Conservation (phyloP, 2,329 filamentous ascomycete genomes). For the Amylocarpus encephaloides region DNA sequence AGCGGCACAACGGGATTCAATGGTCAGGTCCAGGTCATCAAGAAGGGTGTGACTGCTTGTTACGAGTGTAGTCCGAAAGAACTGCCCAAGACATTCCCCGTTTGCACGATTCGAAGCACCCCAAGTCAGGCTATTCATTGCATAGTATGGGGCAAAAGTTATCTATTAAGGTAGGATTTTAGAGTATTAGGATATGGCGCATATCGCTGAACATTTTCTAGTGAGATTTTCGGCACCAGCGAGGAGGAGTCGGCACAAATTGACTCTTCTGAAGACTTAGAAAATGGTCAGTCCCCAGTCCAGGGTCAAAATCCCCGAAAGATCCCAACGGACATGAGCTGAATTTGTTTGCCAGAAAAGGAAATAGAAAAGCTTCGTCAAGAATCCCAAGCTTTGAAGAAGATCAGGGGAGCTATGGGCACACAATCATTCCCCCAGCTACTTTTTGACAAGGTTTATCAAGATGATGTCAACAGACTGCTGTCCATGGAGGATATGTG, state of each 20-base stretch:
- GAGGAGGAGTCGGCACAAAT: conserved; percentile 78
- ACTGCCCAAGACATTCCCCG: conserved; percentile 84
- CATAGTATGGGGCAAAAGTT: conserved; percentile 98
- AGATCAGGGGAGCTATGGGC: conserved; percentile 75
- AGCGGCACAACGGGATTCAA: conserved; percentile 98
- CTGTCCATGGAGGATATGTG: conserved; percentile 93
- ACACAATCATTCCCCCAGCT: conserved; percentile 68
- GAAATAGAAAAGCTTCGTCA: conserved; percentile 84
- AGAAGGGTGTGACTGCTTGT: conserved; percentile 85
- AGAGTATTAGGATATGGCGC: neutral
- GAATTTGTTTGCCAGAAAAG: conserved; percentile 40
- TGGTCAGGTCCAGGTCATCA: conserved; percentile 94
- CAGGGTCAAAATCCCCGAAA: neutral
- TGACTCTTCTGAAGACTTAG: conserved; percentile 71
- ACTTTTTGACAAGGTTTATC: conserved; percentile 91
- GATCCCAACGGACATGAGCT: conserved; percentile 3
- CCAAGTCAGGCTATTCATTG: conserved; percentile 96
- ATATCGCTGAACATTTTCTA: conserved; percentile 31
- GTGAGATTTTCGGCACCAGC: conserved; percentile 84
- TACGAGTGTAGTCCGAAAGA: conserved; percentile 93
- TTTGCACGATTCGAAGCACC: conserved; percentile 95
- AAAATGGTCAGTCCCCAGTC: conserved; percentile 56
- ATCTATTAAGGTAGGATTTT: conserved; percentile 63
- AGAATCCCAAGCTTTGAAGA: conserved; percentile 77
- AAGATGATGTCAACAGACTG: conserved; percentile 74